These are phyloP conservation scores for Suillus lakei DNA, from an alignment of 768 basidiomycete species.

Conservation along the genomic window DNA sequence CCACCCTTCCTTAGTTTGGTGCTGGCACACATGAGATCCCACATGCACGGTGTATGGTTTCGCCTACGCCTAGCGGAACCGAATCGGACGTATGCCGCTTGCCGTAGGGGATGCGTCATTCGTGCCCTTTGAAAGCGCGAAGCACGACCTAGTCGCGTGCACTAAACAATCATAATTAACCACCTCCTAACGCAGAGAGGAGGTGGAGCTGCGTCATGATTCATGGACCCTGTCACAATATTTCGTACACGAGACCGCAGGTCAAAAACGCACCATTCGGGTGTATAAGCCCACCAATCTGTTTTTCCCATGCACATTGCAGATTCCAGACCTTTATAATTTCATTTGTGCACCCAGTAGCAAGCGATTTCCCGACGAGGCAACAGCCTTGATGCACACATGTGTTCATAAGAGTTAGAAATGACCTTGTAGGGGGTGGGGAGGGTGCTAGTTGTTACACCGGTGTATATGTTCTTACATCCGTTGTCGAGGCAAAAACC, in stretches of 20 bases:
- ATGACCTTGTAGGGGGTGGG: constrained; percentile 82
- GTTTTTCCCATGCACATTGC: constrained; percentile 88
- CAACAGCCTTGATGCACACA: constrained; percentile 93
- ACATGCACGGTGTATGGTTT: constrained; percentile 91
- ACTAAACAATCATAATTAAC: constrained; percentile 86
- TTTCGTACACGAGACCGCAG: neutral
- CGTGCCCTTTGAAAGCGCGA: constrained; percentile 88
- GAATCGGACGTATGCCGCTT: no score
- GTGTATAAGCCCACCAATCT: constrained; percentile 93
- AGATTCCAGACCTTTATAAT: constrained; percentile 95
- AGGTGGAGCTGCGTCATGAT: constrained; percentile 74
- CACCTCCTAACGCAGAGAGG: constrained; percentile 90
- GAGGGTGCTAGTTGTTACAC: no score
- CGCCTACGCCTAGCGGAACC: constrained; percentile 88
- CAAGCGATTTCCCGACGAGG: constrained; percentile 96
- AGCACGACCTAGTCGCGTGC: constrained; percentile 94
- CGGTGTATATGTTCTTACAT: no score
- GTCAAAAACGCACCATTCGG: constrained; percentile 68
- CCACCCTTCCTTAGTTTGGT: constrained; percentile 87
- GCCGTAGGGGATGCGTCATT: no score
- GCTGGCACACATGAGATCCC: constrained; percentile 98
- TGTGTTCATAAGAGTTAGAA: constrained; percentile 93
- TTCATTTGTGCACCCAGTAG: constrained; percentile 94
- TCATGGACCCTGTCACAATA: constrained; percentile 79
- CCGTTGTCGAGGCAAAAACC: neutral